Conservation (phyloP, 306 rosid genomes). For the Ammopiptanthus mongolicus region DNA sequence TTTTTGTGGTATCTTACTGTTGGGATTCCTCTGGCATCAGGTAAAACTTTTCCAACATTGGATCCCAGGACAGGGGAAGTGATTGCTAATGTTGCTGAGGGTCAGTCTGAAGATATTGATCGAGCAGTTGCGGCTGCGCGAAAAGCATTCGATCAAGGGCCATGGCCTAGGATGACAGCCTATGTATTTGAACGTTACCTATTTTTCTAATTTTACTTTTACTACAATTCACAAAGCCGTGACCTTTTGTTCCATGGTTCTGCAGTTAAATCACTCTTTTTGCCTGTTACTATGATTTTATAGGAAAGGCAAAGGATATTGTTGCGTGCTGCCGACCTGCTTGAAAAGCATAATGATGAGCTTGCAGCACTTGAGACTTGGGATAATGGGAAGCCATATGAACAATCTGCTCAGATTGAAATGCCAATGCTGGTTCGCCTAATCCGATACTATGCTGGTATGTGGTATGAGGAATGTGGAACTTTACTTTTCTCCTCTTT, state of each 20-base stretch:
- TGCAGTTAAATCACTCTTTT: not conserved
- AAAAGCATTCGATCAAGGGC: constrained; percentile 83
- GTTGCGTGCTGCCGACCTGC: constrained; percentile 74
- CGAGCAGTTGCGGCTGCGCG: constrained; percentile 88
- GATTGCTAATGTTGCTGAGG: constrained; percentile 87
- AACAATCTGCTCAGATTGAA: constrained; percentile 64
- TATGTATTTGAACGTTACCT: constrained; percentile 45
- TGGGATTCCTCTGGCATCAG: constrained; percentile 38
- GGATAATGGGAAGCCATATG: constrained; percentile 93
- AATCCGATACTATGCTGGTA: constrained; percentile 84
- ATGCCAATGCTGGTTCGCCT: constrained; percentile 65
- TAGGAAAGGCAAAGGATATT: constrained; percentile 70
- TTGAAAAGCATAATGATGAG: constrained; percentile 71
- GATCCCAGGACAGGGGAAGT: constrained; percentile 87
- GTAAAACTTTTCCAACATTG: constrained; percentile 67
- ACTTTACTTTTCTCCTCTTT: not conserved
- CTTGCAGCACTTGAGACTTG: constrained; percentile 87
- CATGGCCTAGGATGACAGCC: constrained; percentile 92
- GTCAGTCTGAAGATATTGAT: constrained; percentile 69
- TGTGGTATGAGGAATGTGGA: not conserved
- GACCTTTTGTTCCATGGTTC: constrained; percentile 1
- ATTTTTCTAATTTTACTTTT: not conserved
- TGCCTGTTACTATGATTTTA: not conserved
- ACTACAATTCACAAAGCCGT: not conserved
- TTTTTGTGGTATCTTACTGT: constrained; percentile 10